Evolutionary conservation across 2,329 filamentous ascomycete species (phyloP), one percentile per base, ranked within the genome.

Genomic region (Epichloe festucae): DNA sequence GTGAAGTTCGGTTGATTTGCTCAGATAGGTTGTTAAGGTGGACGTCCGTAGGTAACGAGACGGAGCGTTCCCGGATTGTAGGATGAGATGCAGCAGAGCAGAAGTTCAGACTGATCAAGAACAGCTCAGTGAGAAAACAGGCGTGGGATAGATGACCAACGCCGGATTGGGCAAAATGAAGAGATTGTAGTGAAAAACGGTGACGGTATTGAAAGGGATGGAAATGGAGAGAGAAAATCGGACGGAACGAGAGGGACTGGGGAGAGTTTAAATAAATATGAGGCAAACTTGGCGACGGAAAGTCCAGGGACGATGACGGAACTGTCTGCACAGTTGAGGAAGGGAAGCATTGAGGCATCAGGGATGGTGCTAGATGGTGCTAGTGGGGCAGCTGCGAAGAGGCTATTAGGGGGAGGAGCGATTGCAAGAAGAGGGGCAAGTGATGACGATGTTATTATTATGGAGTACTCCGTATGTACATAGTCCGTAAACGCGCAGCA

Each of bases 1-100:
- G 49, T 73, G 64, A 52, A 43, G 54, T 23, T 11, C 6, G 17
- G 8, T 38, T 15, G 46, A 44, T 47, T n/a, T 4, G 11, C 23
- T 47, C 3, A 31, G 6, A 15, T 51, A 11, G 19, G 7, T 39
- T n/a, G 3, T 15, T 15, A 23, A 35, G 31, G 43, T 34, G 15
- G 34, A 45, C 19, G 11, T 3, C 3, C 19, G 10, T 14, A 17
- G 6, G 17, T 35, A 35, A 12, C 3, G 12, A 15, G 19, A 23
- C 15, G 2, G n/a, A 27, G 21, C 27, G 43, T 4, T 17, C 5
- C 14, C 12, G 4, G 2, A 14, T 31, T 21, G 11, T 14, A 23
- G 10, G 41, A 11, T 15, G 21, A 34, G 19, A 31, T 31, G 31
- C 27, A 31, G 27, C 27, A 31, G 8, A 31, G 27, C 27, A 31